Conservation (phyloP, 805 yeast genomes). For the Priceomyces melissophilus region DNA sequence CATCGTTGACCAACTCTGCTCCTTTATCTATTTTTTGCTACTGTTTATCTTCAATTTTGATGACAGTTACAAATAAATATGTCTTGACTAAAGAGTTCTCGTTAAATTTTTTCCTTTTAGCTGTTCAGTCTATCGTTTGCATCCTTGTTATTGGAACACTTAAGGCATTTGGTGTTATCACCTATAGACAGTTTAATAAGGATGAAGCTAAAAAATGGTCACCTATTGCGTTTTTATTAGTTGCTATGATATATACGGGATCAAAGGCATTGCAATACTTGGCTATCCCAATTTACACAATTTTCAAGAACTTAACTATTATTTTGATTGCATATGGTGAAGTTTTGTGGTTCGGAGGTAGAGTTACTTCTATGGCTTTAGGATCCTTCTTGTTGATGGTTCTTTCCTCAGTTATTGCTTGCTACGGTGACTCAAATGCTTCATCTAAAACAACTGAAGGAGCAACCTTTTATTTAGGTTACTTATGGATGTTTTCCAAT, state of each 20-base stretch:
- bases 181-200: constrained; percentile 79
- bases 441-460: constrained; percentile 29
- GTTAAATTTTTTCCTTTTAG: constrained; percentile 85
- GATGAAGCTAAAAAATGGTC: constrained; percentile 94
- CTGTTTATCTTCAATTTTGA: constrained; percentile 90
- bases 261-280: constrained; percentile 91
- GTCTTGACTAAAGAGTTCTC: constrained; percentile 76
- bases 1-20: constrained; percentile 49
- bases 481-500: constrained; percentile 95
- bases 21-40: constrained; percentile 74
- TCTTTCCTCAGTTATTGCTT: constrained; percentile 92
- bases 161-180: constrained; percentile 71
- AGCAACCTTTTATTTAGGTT: constrained; percentile 64
- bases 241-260: constrained; percentile 91
- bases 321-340: constrained; percentile 98
- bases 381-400: constrained; percentile 91
- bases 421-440: constrained; percentile 70
- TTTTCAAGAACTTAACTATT: constrained; percentile 95
- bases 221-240: constrained; percentile 87
- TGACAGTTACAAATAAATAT: constrained; percentile 97
- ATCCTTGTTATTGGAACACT: constrained; percentile 66
- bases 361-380: constrained; percentile 83
- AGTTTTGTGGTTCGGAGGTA: constrained; percentile 94
- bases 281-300: constrained; percentile 93
- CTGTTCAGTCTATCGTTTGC: constrained; percentile 87